Evolutionary conservation across 768 basidiomycete species (phyloP).

Genomic region (Psilocybe tampanensis): DNA sequence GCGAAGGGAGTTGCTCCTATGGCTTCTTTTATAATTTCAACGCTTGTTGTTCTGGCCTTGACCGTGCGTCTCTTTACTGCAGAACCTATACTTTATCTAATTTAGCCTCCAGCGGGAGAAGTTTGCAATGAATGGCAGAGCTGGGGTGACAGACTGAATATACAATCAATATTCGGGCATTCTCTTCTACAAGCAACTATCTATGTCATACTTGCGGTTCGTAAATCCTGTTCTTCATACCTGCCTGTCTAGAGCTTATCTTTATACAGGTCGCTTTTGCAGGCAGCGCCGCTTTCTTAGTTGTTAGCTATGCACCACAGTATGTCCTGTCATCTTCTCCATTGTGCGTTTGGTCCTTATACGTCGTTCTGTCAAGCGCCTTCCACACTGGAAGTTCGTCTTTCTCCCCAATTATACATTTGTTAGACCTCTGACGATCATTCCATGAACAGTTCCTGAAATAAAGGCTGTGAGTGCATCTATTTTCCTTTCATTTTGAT

Average conservation of each 20-base stretch:
- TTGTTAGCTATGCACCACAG: slow-evolving; percentile 72
- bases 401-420: no score
- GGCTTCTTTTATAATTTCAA: slow-evolving; percentile 76
- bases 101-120: slow-evolving; percentile 55
- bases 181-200: slow-evolving; percentile 67
- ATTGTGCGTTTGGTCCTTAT: neutral
- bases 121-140: slow-evolving; percentile 66
- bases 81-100: slow-evolving; percentile 8
- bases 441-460: slow-evolving; percentile 58
- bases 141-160: slow-evolving; percentile 62
- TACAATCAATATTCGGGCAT: slow-evolving; percentile 57
- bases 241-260: neutral
- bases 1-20: slow-evolving; percentile 67
- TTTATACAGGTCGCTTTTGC: slow-evolving; percentile 57
- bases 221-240: slow-evolving; percentile 21
- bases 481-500: no score
- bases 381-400: slow-evolving; percentile 80
- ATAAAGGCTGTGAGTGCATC: slow-evolving; percentile 67
- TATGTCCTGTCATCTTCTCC: slow-evolving; percentile 32
- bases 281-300: slow-evolving; percentile 63
- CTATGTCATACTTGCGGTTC: slow-evolving; percentile 65
- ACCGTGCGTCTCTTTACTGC: slow-evolving; percentile 41
- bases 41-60: slow-evolving; percentile 69
- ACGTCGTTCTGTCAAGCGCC: slow-evolving; percentile 46
- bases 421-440: no score